phyloP scores from a whole-genome alignment of 768 basidiomycete species.

The Lentinus brumalis region DNA sequence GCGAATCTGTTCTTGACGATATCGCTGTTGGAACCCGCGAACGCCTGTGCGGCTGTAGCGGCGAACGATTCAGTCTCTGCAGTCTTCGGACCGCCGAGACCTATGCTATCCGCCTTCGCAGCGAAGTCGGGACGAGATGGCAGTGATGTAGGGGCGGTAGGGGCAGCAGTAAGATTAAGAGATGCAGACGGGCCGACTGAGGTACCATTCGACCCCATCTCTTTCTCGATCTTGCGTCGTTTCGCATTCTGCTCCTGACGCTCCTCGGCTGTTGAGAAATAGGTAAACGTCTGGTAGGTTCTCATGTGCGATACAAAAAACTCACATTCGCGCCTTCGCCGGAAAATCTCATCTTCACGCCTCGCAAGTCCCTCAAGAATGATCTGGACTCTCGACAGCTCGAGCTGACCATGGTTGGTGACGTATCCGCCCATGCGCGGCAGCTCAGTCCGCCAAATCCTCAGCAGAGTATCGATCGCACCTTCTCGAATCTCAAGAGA shows the following conservation, averaged over 20 bases:
- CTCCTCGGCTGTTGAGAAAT: constrained; percentile 70
- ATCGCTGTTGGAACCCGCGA: constrained; percentile 87
- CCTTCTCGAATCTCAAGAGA: constrained; percentile 99
- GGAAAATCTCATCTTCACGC: constrained; percentile 95
- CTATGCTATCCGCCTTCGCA: constrained; percentile 76
- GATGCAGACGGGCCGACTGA: constrained; percentile 48
- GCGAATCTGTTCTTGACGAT: constrained; percentile 88
- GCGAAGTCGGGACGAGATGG: constrained; percentile 66
- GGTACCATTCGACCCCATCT: constrained; percentile 32
- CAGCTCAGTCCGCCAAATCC: constrained; percentile 93
- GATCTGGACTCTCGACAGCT: constrained; percentile 84
- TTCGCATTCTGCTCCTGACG: constrained; percentile 92
- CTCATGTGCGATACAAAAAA: neutral
- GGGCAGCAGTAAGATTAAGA: constrained; percentile 49
- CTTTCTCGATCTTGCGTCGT: constrained; percentile 73
- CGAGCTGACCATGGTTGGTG: constrained; percentile 89
- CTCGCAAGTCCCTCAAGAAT: constrained; percentile 95
- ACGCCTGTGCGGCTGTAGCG: constrained; percentile 66
- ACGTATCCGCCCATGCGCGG: constrained; percentile 97
- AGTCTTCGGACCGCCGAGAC: constrained; percentile 66
- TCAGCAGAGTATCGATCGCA: constrained; percentile 94
- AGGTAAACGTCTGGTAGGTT: neutral
- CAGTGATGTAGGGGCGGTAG: constrained; percentile 39
- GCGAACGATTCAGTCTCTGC: constrained; percentile 57
- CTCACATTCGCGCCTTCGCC: constrained; percentile 85